Conservation (phyloP, 345 rosid genomes). For the Gossypium raimondii region DNA sequence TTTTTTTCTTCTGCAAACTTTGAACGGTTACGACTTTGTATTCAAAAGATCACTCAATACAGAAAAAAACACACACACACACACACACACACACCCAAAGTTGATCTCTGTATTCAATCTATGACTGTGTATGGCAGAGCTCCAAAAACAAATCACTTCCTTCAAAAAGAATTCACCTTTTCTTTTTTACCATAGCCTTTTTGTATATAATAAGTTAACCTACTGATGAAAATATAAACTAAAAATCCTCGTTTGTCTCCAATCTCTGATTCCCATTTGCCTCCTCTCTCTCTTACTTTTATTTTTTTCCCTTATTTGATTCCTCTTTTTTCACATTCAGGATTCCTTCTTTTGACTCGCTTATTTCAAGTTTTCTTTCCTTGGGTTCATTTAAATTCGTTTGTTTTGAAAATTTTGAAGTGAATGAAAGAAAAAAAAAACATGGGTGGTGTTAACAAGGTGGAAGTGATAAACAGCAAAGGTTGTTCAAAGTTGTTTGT, state of each 20-base stretch:
- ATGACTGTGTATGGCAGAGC: neutral
- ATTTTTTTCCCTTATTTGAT: conserved; percentile 10
- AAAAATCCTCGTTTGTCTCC: conserved; percentile 27
- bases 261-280: conserved; percentile 24
- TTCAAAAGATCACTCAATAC: neutral
- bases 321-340: conserved; percentile 16
- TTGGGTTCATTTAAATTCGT: conserved; percentile 26
- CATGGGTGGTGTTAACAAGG: conserved; percentile 56
- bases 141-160: conserved; percentile 16
- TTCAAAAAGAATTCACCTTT: conserved; percentile 28
- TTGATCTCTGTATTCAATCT: neutral
- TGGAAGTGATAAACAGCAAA: conserved; percentile 54
- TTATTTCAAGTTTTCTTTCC: neutral
- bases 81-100: neutral
- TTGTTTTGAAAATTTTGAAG: conserved; percentile 6
- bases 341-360: conserved; percentile 27
- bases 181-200: conserved; percentile 13
- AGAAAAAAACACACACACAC: neutral
- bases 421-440: conserved; percentile 5
- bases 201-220: neutral
- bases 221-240: neutral
- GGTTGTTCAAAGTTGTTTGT: conserved; percentile 76
- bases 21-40: neutral
- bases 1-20: conserved; percentile 1
- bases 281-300: conserved; percentile 11